Evolutionary conservation across 2,329 filamentous ascomycete genomes (phyloP), one percentile per base, ranked within the genome.

Genomic region (Neonectria sp.): DNA sequence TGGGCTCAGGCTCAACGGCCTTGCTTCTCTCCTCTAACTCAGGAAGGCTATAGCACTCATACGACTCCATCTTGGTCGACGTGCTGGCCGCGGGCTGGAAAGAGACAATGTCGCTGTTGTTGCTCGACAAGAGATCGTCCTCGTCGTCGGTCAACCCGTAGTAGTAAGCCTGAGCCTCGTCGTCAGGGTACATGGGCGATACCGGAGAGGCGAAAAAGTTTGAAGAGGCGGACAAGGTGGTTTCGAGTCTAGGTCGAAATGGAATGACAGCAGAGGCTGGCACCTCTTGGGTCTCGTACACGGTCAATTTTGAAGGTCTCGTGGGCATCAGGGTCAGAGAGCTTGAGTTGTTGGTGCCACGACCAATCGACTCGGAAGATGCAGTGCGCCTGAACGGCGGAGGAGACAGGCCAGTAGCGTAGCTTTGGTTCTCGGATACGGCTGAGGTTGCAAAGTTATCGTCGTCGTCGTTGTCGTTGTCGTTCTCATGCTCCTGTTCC

Each of bases 361-460:
- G 59, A 25, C 73, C 73, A 3, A 73, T 68, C 17, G 77, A 77
- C 52, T 79, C 80, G 15, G 76, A 72, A 2, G 78, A 78, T 5
- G 65, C 69, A 21, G 71, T 72, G 25, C 84, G 83, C 68, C 82
- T 83, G 49, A 83, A 81, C 0, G 88, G 88, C 1, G 88, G 87
- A 9, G 88, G 87, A 3, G 88, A 89, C 17, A 89, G 78, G 46
- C 81, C 78, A 2, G 86, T 87, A 24, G 81, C 76, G 65, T 82
- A 85, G 1, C 82, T 76, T 25, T 82, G 79, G 3, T 67, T 80
- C 60, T 89, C 87, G 0, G 84, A 84, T 7, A 78, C 73, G 4
- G 85, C 83, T 1, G 86, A 85, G 4, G 83, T 85, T n/a, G 88
- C 88, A 72, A 91, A 91, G 78, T 90, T 90, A 69, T 90, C 87